Evolutionary conservation across 306 rosid species (phyloP).

Genomic region (Vigna hirtella): DNA sequence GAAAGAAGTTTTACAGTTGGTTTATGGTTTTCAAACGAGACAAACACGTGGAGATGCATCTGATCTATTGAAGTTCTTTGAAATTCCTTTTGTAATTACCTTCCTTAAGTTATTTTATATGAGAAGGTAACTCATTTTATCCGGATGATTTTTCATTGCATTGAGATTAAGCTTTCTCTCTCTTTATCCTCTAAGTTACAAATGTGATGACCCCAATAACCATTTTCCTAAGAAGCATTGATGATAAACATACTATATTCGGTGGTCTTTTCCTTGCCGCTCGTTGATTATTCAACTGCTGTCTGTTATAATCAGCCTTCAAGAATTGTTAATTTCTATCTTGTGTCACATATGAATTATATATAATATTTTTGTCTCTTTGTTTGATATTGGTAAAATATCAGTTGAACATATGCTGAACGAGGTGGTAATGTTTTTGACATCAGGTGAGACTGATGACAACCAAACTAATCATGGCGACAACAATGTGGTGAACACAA

Average conservation of each 20-base stretch:
- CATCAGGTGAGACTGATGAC: slow-evolving; percentile 56
- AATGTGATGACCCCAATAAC: background rate
- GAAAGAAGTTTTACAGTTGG: background rate
- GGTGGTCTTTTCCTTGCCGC: slow-evolving; percentile 11
- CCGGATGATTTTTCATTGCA: background rate
- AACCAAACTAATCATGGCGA: slow-evolving; percentile 40
- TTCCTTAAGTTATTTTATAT: background rate
- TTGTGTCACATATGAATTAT: background rate
- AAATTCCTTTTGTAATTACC: too few relatives aligned
- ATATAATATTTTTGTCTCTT: slow-evolving; percentile 16
- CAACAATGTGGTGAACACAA: slow-evolving; percentile 50
- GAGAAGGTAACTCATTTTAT: background rate
- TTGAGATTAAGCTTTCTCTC: background rate
- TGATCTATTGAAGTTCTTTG: too few relatives aligned
- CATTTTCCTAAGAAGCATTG: slow-evolving; percentile 17
- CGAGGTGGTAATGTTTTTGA: slow-evolving; percentile 19
- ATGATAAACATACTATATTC: slow-evolving; percentile 1
- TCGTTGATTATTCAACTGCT: background rate
- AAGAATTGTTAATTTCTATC: background rate
- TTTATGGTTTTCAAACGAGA: background rate
- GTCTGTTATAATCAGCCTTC: background rate
- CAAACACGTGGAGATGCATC: too few relatives aligned
- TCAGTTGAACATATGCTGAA: background rate
- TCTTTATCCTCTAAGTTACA: background rate
- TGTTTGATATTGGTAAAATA: slow-evolving; percentile 18